Percentiles rank a stretch among this genome's conserved stretches.
phyloP scores from a whole-genome alignment of 441 rosid species.

The Euphorbia schlechtendalii region DNA sequence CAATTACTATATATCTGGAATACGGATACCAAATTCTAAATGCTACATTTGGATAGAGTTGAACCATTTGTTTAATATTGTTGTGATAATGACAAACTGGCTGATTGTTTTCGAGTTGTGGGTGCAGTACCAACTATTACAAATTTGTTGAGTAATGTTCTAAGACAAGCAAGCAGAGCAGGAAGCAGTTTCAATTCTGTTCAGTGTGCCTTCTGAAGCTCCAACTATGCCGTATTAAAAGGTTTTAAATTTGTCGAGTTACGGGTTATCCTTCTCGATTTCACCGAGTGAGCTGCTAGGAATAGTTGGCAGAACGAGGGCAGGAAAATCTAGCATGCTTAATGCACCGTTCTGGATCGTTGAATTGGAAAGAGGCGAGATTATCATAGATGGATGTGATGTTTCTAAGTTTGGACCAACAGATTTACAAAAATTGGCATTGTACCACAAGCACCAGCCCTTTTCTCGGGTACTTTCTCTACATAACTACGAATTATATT shows the following conservation, averaged over 20 bases:
- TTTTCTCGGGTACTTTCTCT: conserved; percentile 72
- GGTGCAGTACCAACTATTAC: no score
- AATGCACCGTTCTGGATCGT: conserved; percentile 89
- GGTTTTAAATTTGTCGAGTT: no score
- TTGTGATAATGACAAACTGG: no score
- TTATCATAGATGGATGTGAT: conserved; percentile 65
- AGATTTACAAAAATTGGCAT: conserved; percentile 74
- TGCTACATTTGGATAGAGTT: no score
- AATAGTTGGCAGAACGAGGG: conserved; percentile 97
- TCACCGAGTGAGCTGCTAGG: conserved; percentile 84
- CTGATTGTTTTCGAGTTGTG: no score
- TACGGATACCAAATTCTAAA: no score
- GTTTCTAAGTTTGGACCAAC: conserved; percentile 64
- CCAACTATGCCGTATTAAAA: conserved; percentile 54
- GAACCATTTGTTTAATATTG: no score
- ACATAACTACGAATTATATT: no score
- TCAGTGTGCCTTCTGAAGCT: conserved; percentile 95
- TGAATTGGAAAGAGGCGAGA: conserved; percentile 76
- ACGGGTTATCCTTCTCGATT: conserved; percentile 64
- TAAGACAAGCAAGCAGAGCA: conserved; percentile 84
- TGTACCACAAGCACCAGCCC: conserved; percentile 94
- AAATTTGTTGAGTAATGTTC: conserved; percentile 60
- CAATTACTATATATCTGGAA: no score
- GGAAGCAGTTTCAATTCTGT: conserved; percentile 93
- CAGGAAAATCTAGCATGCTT: conserved; percentile 93